Conservation (phyloP, 78 protist genomes). For the Goniomonas avonlea region DNA sequence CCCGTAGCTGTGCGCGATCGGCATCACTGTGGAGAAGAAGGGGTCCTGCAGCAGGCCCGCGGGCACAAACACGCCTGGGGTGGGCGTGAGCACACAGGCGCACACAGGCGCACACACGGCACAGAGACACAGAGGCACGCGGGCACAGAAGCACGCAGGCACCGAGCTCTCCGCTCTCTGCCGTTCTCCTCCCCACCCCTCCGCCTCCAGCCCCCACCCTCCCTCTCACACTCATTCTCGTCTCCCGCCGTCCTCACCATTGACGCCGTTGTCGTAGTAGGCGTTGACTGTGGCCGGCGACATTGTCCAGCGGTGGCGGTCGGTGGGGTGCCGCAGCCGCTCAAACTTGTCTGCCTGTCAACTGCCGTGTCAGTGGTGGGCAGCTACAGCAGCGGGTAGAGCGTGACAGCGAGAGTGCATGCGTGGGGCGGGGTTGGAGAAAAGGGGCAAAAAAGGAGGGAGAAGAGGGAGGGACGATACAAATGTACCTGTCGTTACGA, state of each 20-base stretch:
- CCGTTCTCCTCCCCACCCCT: too few relatives aligned
- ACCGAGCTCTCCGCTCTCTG: too few relatives aligned
- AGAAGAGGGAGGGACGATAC: background rate
- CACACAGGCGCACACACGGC: too few relatives aligned
- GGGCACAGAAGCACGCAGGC: too few relatives aligned
- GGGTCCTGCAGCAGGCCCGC: conserved; percentile 38
- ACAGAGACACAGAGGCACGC: too few relatives aligned
- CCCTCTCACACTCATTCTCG: too few relatives aligned
- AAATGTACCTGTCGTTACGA: background rate
- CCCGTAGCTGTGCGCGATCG: conserved; percentile 30
- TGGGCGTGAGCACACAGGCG: too few relatives aligned
- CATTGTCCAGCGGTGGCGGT: conserved; percentile 24
- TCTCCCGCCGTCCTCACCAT: too few relatives aligned
- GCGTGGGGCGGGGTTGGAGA: background rate
- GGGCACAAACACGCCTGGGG: conserved; percentile 24
- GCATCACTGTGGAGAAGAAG: background rate
- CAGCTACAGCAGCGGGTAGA: background rate
- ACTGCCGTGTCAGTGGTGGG: background rate
- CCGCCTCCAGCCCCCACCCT: too few relatives aligned
- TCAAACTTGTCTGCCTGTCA: background rate
- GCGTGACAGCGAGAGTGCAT: background rate
- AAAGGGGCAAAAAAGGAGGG: background rate
- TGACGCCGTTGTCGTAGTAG: conserved; percentile 28
- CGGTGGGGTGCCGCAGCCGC: background rate
- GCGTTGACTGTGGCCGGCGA: conserved; percentile 8